Percentiles rank a stretch among this genome's conserved stretches.
phyloP scores from a whole-genome alignment of 495 filamentous ascomycete species.

The Xylona heveae region DNA sequence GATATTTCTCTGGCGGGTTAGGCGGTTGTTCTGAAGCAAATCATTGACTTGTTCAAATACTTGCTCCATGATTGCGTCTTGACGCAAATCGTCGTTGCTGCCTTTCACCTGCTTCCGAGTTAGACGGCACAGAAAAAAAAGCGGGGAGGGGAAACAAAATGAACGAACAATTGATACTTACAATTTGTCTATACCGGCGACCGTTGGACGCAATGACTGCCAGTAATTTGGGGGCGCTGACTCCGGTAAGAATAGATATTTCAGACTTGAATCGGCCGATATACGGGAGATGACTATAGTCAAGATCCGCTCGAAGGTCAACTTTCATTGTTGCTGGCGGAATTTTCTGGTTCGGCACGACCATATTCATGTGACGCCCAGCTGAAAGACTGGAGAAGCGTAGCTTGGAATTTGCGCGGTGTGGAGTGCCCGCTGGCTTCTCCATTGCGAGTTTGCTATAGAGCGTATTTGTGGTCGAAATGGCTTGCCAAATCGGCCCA shows the following conservation, averaged over 20 bases:
- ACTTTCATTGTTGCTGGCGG: slow-evolving; percentile 85
- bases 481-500: slow-evolving; percentile 33
- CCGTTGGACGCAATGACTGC: slow-evolving; percentile 60
- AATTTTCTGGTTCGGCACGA: slow-evolving; percentile 35
- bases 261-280: slow-evolving; percentile 43
- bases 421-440: slow-evolving; percentile 27
- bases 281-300: slow-evolving; percentile 57
- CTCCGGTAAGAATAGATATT: slow-evolving; percentile 70
- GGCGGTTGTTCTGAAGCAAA: slow-evolving; percentile 62
- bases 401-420: slow-evolving; percentile 47
- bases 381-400: slow-evolving; percentile 34
- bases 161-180: slow-evolving; percentile 22
- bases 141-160: neutral
- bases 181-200: slow-evolving; percentile 60
- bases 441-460: slow-evolving; percentile 59
- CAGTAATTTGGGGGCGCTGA: slow-evolving; percentile 83
- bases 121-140: slow-evolving; percentile 3
- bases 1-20: slow-evolving; percentile 72
- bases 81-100: slow-evolving; percentile 86
- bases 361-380: slow-evolving; percentile 32
- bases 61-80: slow-evolving; percentile 99
- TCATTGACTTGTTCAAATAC: slow-evolving; percentile 92
- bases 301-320: slow-evolving; percentile 41
- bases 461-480: slow-evolving; percentile 47
- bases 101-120: slow-evolving; percentile 47